Conservation (phyloP, 192 early-diverging fungal genomes). For the Spizellomyces punctatus region DNA sequence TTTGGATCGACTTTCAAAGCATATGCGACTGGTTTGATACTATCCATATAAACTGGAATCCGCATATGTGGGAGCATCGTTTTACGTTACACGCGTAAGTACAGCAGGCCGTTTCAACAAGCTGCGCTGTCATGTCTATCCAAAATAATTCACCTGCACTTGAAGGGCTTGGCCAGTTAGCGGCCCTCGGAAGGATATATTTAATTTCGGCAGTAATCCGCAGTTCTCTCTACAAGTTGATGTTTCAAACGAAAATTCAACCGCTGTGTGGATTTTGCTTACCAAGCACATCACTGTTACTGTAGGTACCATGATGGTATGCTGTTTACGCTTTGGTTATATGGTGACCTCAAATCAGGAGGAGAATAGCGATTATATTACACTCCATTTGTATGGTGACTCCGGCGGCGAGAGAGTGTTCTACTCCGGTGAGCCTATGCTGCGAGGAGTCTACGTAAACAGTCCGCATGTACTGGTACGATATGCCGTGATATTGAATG, state of each 20-base stretch:
- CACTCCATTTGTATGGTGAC: constrained; percentile 79
- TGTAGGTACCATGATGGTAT: neutral
- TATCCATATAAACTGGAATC: constrained; percentile 88
- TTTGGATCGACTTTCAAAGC: constrained; percentile 89
- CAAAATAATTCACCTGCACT: no score
- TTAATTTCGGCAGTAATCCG: constrained; percentile 1
- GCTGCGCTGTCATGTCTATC: no score
- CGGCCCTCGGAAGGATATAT: no score
- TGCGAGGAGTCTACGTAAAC: constrained; percentile 82
- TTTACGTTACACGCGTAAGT: constrained; percentile 75
- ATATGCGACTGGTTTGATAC: constrained; percentile 79
- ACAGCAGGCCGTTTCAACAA: neutral
- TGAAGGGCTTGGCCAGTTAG: no score
- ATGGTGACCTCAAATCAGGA: constrained; percentile 45
- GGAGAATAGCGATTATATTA: constrained; percentile 86
- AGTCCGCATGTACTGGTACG: constrained; percentile 70
- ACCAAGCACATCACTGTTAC: constrained; percentile 80
- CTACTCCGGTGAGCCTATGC: constrained; percentile 67
- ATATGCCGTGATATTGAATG: no score
- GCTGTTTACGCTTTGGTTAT: constrained; percentile 3
- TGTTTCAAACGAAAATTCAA: constrained; percentile 48
- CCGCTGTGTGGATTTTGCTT: constrained; percentile 76
- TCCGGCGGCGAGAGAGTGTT: constrained; percentile 66
- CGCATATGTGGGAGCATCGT: constrained; percentile 68
- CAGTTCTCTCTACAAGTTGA: constrained; percentile 58